Conservation (phyloP, 169 alveolate genomes). For the Eimeria acervulina region DNA sequence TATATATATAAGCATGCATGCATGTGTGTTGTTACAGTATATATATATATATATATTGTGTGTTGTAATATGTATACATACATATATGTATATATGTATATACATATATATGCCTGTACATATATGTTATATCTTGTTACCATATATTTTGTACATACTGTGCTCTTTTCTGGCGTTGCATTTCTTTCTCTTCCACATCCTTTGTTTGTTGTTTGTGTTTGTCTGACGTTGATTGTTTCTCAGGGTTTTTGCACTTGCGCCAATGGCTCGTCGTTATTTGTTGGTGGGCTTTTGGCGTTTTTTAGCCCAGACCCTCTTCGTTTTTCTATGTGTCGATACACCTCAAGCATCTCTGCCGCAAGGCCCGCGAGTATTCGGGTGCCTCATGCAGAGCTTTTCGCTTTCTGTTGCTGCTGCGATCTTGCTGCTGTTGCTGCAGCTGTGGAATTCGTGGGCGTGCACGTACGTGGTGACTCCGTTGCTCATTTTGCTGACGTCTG, state of each 20-base stretch:
- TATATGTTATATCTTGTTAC: background rate
- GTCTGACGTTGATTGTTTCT: background rate
- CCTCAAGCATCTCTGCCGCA: no score
- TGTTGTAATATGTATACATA: no score
- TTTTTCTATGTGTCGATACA: no score
- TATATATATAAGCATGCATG: background rate
- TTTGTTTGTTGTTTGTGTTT: background rate
- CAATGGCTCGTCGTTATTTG: slow-evolving; percentile 71
- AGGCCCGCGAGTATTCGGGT: no score
- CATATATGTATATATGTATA: background rate
- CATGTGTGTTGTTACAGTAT: background rate
- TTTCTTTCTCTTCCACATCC: background rate
- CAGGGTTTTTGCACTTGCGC: slow-evolving; percentile 70
- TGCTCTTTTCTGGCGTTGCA: no score
- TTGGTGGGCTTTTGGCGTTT: background rate
- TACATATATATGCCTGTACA: background rate
- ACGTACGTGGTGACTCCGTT: slow-evolving; percentile 67
- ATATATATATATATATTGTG: no score
- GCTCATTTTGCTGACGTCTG: slow-evolving; percentile 46
- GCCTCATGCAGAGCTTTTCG: no score
- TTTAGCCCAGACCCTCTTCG: no score
- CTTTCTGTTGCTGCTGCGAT: background rate
- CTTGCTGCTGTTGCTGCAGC: slow-evolving; percentile 40
- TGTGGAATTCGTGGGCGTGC: slow-evolving; percentile 70
- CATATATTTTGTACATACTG: no score